A percentile compares a stretch with the other conserved stretches of the same genome.
Evolutionary conservation across 495 filamentous ascomycete genomes (phyloP).

Genomic region (Copromyces sp.): DNA sequence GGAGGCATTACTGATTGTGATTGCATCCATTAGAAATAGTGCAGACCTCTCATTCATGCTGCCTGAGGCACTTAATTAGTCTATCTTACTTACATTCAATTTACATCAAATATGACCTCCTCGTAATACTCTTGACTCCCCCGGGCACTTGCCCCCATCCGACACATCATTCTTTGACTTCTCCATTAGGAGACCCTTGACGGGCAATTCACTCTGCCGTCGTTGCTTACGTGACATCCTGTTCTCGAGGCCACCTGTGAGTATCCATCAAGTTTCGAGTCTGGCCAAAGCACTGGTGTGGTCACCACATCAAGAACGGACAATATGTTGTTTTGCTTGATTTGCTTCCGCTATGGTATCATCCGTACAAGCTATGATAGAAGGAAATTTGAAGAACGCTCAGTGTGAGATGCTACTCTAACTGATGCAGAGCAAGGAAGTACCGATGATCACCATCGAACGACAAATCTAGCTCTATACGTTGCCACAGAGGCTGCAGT

Average conservation of each 20-base stretch:
- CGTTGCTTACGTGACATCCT: background rate
- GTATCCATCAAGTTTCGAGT: background rate
- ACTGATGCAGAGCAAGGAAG: background rate
- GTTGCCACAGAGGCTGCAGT: background rate
- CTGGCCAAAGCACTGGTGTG: background rate
- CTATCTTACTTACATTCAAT: background rate
- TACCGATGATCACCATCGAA: background rate
- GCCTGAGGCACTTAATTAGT: too few species aligned
- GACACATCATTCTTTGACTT: background rate
- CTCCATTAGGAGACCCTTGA: background rate
- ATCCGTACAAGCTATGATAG: background rate
- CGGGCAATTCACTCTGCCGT: background rate
- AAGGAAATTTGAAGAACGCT: background rate
- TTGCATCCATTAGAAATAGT: background rate
- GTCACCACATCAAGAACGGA: background rate
- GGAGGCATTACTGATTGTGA: background rate
- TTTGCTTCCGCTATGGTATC: background rate
- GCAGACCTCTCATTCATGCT: background rate
- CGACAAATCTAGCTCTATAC: background rate
- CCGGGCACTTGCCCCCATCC: background rate
- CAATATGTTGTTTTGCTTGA: background rate
- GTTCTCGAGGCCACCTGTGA: background rate
- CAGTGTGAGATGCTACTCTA: background rate
- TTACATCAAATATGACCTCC: background rate
- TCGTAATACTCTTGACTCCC: background rate